A percentile compares a stretch with the other conserved stretches of the same genome.
Evolutionary conservation across 106 monocot genomes (phyloP).

Genomic region (Allium cepa): DNA sequence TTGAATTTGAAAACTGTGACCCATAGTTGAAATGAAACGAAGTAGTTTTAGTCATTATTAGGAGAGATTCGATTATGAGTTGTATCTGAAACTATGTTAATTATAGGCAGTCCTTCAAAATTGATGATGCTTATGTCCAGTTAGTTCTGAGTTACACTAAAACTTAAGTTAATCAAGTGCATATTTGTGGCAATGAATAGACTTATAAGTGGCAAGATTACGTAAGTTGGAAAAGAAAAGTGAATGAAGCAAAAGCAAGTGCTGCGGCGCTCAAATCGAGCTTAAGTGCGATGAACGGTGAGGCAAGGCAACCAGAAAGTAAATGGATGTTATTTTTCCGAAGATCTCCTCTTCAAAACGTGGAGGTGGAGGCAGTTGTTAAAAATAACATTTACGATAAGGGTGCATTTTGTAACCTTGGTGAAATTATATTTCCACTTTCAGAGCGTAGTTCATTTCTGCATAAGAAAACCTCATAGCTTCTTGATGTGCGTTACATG

Average conservation of each 20-base stretch:
- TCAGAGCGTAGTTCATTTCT: conserved; percentile 56
- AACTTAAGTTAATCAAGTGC: too few relatives aligned
- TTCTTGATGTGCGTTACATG: too few relatives aligned
- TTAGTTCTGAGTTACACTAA: too few relatives aligned
- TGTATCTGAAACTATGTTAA: too few relatives aligned
- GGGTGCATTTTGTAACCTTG: conserved; percentile 54
- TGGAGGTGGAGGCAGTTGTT: conserved; percentile 21
- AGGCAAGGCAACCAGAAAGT: conserved; percentile 29
- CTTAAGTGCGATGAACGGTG: conserved; percentile 23
- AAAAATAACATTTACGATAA: conserved; percentile 72
- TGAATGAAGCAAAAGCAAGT: conserved; percentile 79
- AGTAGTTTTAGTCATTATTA: too few relatives aligned
- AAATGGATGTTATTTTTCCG: conserved; percentile 59
- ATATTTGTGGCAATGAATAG: conserved; percentile 22
- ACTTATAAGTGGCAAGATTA: conserved; percentile 99
- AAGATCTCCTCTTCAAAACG: conserved; percentile 37
- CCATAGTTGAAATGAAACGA: too few relatives aligned
- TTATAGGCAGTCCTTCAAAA: too few relatives aligned
- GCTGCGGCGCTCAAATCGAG: conserved; percentile 55
- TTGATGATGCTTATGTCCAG: too few relatives aligned
- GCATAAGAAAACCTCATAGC: conserved; percentile 25
- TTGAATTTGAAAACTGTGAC: too few relatives aligned
- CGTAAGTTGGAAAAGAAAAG: conserved; percentile 72
- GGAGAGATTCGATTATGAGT: too few relatives aligned
- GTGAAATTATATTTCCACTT: conserved; percentile 59